These are phyloP conservation scores for Berkeleyomyces rouxiae DNA, from an alignment of 2,329 filamentous ascomycete species.

Conservation along the genomic window DNA sequence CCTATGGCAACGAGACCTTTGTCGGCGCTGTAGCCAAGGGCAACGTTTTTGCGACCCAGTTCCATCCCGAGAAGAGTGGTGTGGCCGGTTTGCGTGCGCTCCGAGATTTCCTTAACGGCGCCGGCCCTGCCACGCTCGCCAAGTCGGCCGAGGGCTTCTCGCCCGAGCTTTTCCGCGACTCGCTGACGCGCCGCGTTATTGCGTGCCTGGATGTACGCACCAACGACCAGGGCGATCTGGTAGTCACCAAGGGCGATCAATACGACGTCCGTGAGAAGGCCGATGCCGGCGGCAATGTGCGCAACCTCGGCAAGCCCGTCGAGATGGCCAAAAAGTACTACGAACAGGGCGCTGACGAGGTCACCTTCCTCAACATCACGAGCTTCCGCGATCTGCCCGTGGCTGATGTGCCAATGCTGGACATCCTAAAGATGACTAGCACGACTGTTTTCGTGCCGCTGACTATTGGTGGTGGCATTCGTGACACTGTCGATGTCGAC, in stretches of 20 bases:
- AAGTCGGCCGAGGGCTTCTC: constrained; percentile 14
- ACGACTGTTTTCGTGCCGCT: constrained; percentile 90
- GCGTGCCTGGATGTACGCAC: constrained; percentile 90
- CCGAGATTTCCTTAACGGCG: constrained; percentile 70
- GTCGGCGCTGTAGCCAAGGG: constrained; percentile 75
- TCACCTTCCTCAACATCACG: constrained; percentile 97
- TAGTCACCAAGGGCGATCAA: constrained; percentile 96
- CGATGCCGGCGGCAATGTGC: constrained; percentile 44
- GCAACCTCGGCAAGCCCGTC: constrained; percentile 92
- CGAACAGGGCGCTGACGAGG: constrained; percentile 87
- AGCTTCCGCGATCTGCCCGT: constrained; percentile 91
- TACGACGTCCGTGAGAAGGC: constrained; percentile 93
- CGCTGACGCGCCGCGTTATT: constrained; percentile 82
- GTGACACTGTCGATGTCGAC: constrained; percentile 79
- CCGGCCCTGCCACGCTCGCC: constrained; percentile 25
- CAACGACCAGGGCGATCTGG: constrained; percentile 86
- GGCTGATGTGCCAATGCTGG: constrained; percentile 87
- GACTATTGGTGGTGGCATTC: constrained; percentile 88
- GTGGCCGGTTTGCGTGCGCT: constrained; percentile 71
- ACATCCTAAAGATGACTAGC: constrained; percentile 72
- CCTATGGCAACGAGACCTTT: constrained; percentile 78
- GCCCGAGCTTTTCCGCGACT: constrained; percentile 31
- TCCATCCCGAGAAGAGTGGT: constrained; percentile 95
- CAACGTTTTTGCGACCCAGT: constrained; percentile 84
- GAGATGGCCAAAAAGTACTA: constrained; percentile 91